Conservation (phyloP, 2,329 filamentous ascomycete species). For the Colletotrichum tabaci region DNA sequence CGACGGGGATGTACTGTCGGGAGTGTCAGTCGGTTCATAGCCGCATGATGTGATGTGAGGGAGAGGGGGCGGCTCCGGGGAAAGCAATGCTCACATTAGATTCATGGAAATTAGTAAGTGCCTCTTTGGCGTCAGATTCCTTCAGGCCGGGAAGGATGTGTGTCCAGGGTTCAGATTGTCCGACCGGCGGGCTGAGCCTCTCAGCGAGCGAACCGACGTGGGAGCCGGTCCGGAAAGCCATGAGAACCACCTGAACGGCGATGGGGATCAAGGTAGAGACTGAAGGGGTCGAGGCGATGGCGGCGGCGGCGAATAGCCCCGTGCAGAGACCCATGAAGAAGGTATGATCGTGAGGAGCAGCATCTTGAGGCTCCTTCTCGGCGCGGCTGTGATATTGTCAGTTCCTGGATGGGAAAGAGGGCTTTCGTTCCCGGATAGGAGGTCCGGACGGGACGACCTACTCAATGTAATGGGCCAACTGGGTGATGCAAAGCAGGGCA, state of each 20-base stretch:
- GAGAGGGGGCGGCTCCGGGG: slow-evolving; percentile 30
- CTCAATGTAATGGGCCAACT: slow-evolving; percentile 79
- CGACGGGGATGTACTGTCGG: slow-evolving; percentile 57
- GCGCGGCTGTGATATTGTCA: slow-evolving; percentile 59
- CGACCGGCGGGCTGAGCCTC: slow-evolving; percentile 55
- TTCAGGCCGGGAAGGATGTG: slow-evolving; percentile 73
- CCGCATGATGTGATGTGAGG: neutral
- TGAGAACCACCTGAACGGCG: slow-evolving; percentile 74
- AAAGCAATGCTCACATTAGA: slow-evolving; percentile 58
- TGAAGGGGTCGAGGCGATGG: slow-evolving; percentile 74
- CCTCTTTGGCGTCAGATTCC: slow-evolving; percentile 64
- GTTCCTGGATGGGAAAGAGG: slow-evolving; percentile 40
- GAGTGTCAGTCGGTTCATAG: neutral
- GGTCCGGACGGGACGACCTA: slow-evolving; percentile 54
- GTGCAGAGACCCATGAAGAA: slow-evolving; percentile 77
- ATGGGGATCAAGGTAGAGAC: slow-evolving; percentile 74
- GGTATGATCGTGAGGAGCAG: slow-evolving; percentile 64
- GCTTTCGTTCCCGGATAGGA: neutral
- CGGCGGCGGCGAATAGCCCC: slow-evolving; percentile 78
- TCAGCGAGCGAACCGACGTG: slow-evolving; percentile 68
- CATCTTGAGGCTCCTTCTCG: slow-evolving; percentile 70
- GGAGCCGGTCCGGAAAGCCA: slow-evolving; percentile 76
- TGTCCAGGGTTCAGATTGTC: slow-evolving; percentile 75
- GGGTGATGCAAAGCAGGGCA: slow-evolving; percentile 74
- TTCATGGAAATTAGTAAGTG: slow-evolving; percentile 71